Evolutionary conservation across 176 grass and related monocot species (phyloP).

Genomic region (Coix lacrymajobi): DNA sequence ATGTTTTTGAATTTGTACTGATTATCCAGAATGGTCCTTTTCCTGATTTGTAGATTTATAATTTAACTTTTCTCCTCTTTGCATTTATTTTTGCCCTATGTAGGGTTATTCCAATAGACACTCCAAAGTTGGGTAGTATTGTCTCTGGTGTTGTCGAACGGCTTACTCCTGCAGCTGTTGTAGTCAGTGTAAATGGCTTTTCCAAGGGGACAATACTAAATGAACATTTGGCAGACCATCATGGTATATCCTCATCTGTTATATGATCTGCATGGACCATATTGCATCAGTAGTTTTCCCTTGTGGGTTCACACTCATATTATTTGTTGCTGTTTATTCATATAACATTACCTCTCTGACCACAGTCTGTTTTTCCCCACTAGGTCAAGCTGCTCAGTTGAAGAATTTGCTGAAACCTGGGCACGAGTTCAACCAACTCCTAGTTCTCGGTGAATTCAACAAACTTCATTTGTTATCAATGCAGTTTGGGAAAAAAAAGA

Average conservation of each 20-base stretch:
- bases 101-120: conserved; percentile 45
- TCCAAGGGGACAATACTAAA: conserved; percentile 71
- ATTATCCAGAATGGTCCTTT: conserved; percentile 8
- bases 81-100: neutral
- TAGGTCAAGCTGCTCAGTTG: conserved; percentile 73
- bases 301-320: neutral
- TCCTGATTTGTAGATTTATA: conserved; percentile 14
- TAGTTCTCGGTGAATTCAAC: conserved; percentile 73
- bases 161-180: conserved; percentile 69
- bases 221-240: conserved; percentile 80
- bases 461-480: neutral
- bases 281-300: neutral
- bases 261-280: neutral
- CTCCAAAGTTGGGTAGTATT: conserved; percentile 58
- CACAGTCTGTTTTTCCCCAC: conserved; percentile 15
- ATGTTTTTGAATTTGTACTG: neutral
- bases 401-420: conserved; percentile 88
- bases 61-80: neutral
- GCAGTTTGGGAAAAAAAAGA: neutral
- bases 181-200: conserved; percentile 69
- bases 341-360: neutral
- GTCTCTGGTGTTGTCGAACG: conserved; percentile 85
- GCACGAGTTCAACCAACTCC: conserved; percentile 71
- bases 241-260: conserved; percentile 41
- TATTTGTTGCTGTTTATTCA: neutral